phyloP scores from a whole-genome alignment of 208 protist species.

The Acanthamoeba royreba region DNA sequence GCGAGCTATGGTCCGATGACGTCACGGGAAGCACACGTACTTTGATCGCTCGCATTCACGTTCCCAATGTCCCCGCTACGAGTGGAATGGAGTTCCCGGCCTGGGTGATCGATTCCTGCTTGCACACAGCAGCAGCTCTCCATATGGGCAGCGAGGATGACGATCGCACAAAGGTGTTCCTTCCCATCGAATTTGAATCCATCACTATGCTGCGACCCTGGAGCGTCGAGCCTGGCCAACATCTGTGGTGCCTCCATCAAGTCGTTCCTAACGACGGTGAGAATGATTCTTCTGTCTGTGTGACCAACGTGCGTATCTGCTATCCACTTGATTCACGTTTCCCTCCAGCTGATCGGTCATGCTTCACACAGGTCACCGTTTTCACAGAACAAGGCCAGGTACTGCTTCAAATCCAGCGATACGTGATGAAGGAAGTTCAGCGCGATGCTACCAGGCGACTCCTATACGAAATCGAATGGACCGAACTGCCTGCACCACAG shows the following conservation, averaged over 20 bases:
- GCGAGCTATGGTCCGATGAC: neutral
- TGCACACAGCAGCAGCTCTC: neutral
- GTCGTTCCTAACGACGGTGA: neutral
- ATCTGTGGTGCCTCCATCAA: neutral
- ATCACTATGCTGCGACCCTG: neutral
- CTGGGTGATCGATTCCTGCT: conserved; percentile 6
- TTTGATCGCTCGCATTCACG: neutral
- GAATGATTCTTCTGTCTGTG: neutral
- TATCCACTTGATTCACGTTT: neutral
- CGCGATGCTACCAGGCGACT: neutral
- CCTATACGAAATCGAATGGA: neutral
- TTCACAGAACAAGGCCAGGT: neutral
- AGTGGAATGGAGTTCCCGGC: neutral
- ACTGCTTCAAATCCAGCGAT: neutral
- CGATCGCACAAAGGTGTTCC: neutral
- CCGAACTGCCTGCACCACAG: neutral
- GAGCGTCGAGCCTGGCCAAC: neutral
- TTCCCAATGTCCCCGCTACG: neutral
- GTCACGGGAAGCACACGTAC: neutral
- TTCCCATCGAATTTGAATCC: neutral
- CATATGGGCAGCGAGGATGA: neutral
- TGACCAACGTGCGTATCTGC: neutral
- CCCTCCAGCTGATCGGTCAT: neutral
- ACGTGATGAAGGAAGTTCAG: neutral
- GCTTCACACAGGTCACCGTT: neutral